These are phyloP conservation scores for Cryptosporidium ryanae DNA, from an alignment of 169 alveolate species.

Conservation along the genomic window DNA sequence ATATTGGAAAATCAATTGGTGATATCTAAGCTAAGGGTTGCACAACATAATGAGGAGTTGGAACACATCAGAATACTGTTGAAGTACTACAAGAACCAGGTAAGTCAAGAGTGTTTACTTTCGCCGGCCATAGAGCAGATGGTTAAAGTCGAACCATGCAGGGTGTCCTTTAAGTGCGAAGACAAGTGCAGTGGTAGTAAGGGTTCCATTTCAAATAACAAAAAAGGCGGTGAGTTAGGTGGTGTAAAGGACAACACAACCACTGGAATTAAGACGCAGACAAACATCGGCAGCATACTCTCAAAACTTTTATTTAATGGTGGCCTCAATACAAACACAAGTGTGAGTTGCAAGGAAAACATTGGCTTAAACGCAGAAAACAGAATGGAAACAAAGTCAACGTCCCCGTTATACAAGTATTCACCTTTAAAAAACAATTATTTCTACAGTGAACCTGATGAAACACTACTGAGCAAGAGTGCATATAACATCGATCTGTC, in stretches of 20 bases:
- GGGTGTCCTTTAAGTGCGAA: slow-evolving; percentile 11
- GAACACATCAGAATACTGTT: slow-evolving; percentile 66
- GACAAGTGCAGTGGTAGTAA: neutral
- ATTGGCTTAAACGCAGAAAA: neutral
- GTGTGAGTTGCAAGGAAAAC: neutral
- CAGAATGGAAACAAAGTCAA: neutral
- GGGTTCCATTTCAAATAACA: neutral
- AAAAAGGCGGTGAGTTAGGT: neutral
- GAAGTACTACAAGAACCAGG: slow-evolving; percentile 57
- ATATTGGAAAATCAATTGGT: slow-evolving; percentile 60
- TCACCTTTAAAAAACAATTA: neutral
- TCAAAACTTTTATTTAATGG: slow-evolving; percentile 48
- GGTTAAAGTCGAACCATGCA: slow-evolving; percentile 66
- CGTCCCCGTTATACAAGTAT: neutral
- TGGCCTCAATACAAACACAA: slow-evolving; percentile 10
- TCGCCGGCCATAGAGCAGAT: slow-evolving; percentile 73
- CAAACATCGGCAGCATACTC: slow-evolving; percentile 17
- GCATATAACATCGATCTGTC: no score
- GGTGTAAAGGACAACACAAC: neutral
- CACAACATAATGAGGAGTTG: slow-evolving; percentile 73
- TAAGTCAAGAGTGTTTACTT: slow-evolving; percentile 47
- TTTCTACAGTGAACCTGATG: no score
- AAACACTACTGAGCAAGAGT: no score
- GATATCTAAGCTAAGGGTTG: slow-evolving; percentile 65
- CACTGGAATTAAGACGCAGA: neutral